These are phyloP conservation scores for Alternaria angustiovoidea DNA, from an alignment of 2,329 filamentous ascomycete species.

Conservation along the genomic window DNA sequence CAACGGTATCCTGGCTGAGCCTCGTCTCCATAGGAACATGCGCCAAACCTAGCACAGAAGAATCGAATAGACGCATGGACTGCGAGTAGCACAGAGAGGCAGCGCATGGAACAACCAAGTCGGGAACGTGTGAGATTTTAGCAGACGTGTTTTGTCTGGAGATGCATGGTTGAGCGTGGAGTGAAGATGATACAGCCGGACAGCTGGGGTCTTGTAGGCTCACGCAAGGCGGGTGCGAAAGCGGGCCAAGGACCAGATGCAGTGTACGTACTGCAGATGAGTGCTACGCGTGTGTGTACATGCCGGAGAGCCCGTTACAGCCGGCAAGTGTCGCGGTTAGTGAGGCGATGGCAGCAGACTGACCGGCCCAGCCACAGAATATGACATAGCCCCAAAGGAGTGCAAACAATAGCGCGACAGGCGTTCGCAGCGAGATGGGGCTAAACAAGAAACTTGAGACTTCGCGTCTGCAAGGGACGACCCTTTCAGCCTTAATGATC, in stretches of 20 bases:
- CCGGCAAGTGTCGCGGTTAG: conserved; percentile 7
- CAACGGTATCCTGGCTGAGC: conserved; percentile 22
- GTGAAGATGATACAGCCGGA: background rate
- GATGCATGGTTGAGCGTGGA: conserved; percentile 3
- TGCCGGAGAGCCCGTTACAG: conserved; percentile 5
- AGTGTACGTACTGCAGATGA: conserved; percentile 10
- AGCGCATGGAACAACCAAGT: background rate
- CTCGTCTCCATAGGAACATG: conserved; percentile 17
- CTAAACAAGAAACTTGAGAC: conserved; percentile 21
- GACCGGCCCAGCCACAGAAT: conserved; percentile 13
- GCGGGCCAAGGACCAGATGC: background rate
- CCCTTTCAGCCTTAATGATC: conserved; percentile 11
- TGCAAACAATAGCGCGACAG: conserved; percentile 10
- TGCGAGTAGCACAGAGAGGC: background rate
- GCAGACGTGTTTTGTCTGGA: background rate
- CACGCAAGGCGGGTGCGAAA: background rate
- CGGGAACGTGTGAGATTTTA: background rate
- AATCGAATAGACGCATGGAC: background rate
- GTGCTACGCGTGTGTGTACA: background rate
- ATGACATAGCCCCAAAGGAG: conserved; percentile 3
- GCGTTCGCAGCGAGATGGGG: conserved; percentile 21
- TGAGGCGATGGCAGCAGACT: conserved; percentile 3
- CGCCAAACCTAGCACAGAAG: background rate
- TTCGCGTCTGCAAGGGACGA: conserved; percentile 20
- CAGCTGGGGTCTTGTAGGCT: background rate